Evolutionary conservation across 441 rosid species (phyloP), one percentile per base, ranked within the genome.

Genomic region (Metrosideros polymorpha): DNA sequence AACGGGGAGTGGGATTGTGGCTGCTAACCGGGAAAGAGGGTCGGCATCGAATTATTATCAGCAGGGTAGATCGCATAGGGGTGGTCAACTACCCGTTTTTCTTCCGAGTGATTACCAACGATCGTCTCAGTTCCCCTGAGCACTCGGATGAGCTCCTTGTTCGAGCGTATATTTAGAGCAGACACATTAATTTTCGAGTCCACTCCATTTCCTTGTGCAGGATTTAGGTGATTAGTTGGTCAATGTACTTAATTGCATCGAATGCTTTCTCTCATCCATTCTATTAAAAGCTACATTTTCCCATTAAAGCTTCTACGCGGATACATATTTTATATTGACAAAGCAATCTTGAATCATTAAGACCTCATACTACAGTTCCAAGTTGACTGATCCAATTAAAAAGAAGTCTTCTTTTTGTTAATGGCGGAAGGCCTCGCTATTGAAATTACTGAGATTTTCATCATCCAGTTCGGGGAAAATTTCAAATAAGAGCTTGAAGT

Each of bases 51-150:
- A 85, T 87, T 88, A 93, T 88, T 89, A 92, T 92, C 94, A 90
- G 88, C 96, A 92, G 79, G 93, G 93, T 29, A 92, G 99, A 88
- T 86, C 94, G 35, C 93, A 93, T 88, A 94, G 99, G 87, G 97
- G 97, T 39, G 93, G 92, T 24, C 99, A 95, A 89, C 96, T 96
- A 50, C 99, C 98, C 17, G 98, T 95, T 86, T 96, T 96, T 90
- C 94, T 93, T 86, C 99, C 98, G 47, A 92, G 93, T 89, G 98
- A 94, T 91, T 90, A 92, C 88, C 95, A 92, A 57, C 92, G 90
- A 19, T 90, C 94, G 32, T 90, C 93, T 66, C 90, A 92, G 88
- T 89, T 92, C 76, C 93, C 92, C 27, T 90, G 89, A 89, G 14
- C 39, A 18, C 18, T 50, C 30, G 8, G 79, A 47, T 17, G 66